Evolutionary conservation across 352 stramenopile genomes (phyloP).

Genomic region (Phytopythium aichiense): DNA sequence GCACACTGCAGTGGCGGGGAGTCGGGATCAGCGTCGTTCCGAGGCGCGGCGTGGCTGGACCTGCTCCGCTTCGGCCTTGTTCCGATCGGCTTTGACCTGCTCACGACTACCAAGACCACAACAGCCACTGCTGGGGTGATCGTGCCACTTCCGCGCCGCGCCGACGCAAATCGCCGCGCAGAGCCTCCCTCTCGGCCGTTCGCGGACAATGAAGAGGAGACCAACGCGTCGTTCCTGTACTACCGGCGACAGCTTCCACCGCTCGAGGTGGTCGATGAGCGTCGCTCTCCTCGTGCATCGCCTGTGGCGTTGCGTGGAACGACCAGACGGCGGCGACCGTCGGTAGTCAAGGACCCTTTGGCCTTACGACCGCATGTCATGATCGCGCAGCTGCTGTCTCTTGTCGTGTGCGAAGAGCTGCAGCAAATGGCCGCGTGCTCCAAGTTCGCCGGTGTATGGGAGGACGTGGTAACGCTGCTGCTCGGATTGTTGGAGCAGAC

Average conservation of each 20-base stretch:
- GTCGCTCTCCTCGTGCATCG: background rate
- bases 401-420: conserved; percentile 59
- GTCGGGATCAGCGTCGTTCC: conserved; percentile 20
- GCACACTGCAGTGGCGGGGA: conserved; percentile 25
- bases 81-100: conserved; percentile 48
- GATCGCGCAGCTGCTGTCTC: conserved; percentile 56
- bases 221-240: conserved; percentile 43
- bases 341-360: conserved; percentile 55
- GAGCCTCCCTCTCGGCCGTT: conserved; percentile 12
- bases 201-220: conserved; percentile 31
- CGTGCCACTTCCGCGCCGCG: background rate
- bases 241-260: conserved; percentile 46
- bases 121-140: background rate
- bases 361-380: conserved; percentile 53
- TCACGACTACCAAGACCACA: conserved; percentile 13
- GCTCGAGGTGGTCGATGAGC: conserved; percentile 3
- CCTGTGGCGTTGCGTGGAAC: conserved; percentile 7
- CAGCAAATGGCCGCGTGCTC: conserved; percentile 32
- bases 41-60: conserved; percentile 48
- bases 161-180: background rate
- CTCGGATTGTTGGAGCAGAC: conserved; percentile 54
- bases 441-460: conserved; percentile 49
- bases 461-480: conserved; percentile 47
- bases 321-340: conserved; percentile 36
- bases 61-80: conserved; percentile 51